Conservation (phyloP, 1,284 basidiomycete species). For the Trichosporon faecale region DNA sequence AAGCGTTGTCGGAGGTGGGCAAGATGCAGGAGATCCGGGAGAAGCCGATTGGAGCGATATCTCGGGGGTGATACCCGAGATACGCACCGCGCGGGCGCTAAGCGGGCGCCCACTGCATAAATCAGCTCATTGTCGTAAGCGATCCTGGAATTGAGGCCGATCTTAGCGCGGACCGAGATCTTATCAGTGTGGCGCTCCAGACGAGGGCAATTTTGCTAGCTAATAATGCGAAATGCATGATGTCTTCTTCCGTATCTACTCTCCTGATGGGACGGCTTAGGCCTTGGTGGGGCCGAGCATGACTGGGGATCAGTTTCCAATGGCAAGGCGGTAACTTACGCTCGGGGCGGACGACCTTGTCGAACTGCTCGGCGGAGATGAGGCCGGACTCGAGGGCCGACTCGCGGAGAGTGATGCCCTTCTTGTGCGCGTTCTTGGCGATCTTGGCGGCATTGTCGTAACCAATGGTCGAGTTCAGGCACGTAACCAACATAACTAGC, state of each 20-base stretch:
- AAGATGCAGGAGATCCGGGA: no score
- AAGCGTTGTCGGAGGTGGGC: no score
- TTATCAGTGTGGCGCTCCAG: no score
- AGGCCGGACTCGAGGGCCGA: constrained; percentile 84
- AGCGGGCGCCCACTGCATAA: no score
- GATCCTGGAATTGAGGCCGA: no score
- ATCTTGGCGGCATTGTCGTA: constrained; percentile 69
- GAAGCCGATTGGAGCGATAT: no score
- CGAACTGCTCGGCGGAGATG: constrained; percentile 88
- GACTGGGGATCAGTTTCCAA: neutral
- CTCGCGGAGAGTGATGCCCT: constrained; percentile 89
- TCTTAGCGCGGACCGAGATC: no score
- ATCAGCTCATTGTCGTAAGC: no score
- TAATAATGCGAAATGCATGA: constrained; percentile 5
- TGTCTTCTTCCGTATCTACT: constrained; percentile 1
- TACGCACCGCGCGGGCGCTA: no score
- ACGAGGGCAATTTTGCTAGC: neutral
- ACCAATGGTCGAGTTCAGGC: constrained; percentile 38
- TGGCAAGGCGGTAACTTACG: constrained; percentile 19
- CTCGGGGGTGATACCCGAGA: no score
- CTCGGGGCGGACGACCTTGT: constrained; percentile 91
- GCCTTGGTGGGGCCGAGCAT: constrained; percentile 19
- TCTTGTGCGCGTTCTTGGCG: constrained; percentile 99
- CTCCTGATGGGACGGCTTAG: neutral
- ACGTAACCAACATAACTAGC: constrained; percentile 32